phyloP scores from a whole-genome alignment of 2,329 filamentous ascomycete species.

The Aspergillus pseudoglaucus region DNA sequence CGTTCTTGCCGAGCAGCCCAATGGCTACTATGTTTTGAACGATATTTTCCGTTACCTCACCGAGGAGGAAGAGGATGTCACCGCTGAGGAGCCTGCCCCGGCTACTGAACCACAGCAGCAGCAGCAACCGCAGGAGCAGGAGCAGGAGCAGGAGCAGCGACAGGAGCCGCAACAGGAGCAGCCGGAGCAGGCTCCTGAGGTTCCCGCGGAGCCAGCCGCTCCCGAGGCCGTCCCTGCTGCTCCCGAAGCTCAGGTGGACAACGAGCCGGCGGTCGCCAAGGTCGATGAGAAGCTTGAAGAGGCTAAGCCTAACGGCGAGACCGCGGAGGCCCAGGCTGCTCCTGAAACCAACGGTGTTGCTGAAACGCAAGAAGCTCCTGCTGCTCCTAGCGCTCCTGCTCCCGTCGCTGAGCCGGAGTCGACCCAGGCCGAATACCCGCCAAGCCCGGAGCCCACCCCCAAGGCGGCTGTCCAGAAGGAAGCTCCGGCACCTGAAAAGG shows the following conservation, averaged over 20 bases:
- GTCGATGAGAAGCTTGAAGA: conserved; percentile 75
- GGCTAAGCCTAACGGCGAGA: conserved; percentile 43
- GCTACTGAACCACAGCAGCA: conserved; percentile 15
- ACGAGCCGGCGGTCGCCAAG: conserved; percentile 43
- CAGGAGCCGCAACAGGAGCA: conserved; percentile 14
- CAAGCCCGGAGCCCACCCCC: conserved; percentile 55
- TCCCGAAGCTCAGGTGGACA: conserved; percentile 28
- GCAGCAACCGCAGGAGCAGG: not conserved
- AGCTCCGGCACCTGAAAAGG: conserved; percentile 48
- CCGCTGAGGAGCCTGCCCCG: conserved; percentile 35
- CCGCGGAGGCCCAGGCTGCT: conserved; percentile 21
- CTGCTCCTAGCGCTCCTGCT: conserved; percentile 19
- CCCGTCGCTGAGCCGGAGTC: conserved; percentile 36
- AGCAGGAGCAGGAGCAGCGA: conserved; percentile 15
- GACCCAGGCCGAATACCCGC: conserved; percentile 56
- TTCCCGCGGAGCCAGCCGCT: conserved; percentile 39
- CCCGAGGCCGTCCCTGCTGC: conserved; percentile 24
- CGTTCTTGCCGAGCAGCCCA: conserved; percentile 89
- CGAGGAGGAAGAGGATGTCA: conserved; percentile 62
- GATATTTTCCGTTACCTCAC: conserved; percentile 94
- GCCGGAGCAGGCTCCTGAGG: conserved; percentile 33
- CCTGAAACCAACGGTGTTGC: conserved; percentile 31
- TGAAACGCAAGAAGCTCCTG: conserved; percentile 13
- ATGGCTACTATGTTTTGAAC: conserved; percentile 96
- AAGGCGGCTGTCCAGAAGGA: conserved; percentile 42